phyloP scores from a whole-genome alignment of 306 rosid genomes.

The Lagenaria siceraria region DNA sequence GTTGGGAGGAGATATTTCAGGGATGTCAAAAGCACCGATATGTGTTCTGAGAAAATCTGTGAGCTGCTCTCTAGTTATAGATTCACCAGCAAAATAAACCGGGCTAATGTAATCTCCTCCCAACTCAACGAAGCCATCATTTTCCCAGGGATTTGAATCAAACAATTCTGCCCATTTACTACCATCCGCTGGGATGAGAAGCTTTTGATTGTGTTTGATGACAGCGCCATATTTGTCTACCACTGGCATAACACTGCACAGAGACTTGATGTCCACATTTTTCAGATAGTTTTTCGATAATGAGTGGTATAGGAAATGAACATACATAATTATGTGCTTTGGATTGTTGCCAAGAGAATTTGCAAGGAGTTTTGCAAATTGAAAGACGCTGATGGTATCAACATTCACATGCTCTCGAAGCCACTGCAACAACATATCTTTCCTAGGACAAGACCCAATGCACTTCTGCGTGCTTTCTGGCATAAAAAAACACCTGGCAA shows the following conservation, averaged over 20 bases:
- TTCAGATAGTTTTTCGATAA: conserved; percentile 4
- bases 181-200: conserved; percentile 50
- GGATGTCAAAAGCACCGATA: conserved; percentile 46
- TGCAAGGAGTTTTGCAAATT: conserved; percentile 21
- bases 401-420: conserved; percentile 14
- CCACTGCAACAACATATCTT: conserved; percentile 27
- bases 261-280: not conserved
- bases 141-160: conserved; percentile 48
- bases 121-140: conserved; percentile 38
- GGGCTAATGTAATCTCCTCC: conserved; percentile 29
- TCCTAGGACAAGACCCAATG: conserved; percentile 1
- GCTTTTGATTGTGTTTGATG: not conserved
- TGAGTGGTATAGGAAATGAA: conserved; percentile 51
- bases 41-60: conserved; percentile 24
- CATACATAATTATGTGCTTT: conserved; percentile 24
- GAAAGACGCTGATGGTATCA: not conserved
- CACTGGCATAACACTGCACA: conserved; percentile 43
- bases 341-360: not conserved
- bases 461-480: conserved; percentile 41
- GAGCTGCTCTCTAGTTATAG: conserved; percentile 6
- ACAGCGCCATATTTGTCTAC: conserved; percentile 38
- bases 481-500: conserved; percentile 23
- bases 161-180: conserved; percentile 59
- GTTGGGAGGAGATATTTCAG: conserved; percentile 45
- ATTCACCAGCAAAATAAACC: conserved; percentile 21